Conservation (phyloP, 345 rosid genomes). For the Kernera saxatilis region DNA sequence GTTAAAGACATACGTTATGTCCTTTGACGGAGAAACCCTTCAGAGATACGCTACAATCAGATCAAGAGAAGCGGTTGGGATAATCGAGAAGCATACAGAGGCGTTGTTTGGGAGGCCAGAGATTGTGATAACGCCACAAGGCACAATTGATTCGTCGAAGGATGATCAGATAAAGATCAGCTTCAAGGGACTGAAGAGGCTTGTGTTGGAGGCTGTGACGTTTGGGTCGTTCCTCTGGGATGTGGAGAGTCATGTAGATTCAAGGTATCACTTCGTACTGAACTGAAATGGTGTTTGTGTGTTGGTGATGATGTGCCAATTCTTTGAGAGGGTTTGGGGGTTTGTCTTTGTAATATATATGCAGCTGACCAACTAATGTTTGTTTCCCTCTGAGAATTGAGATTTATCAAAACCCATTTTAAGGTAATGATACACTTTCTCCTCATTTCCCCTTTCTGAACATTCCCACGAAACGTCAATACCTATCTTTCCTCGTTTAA, state of each 20-base stretch:
- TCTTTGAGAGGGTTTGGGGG: constrained; percentile 6
- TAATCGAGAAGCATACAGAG: constrained; percentile 95
- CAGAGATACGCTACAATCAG: constrained; percentile 82
- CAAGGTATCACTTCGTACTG: constrained; percentile 85
- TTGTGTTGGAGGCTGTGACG: constrained; percentile 93
- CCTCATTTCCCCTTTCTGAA: too few relatives aligned
- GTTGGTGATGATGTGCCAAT: neutral
- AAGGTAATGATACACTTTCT: neutral
- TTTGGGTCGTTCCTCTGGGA: constrained; percentile 99
- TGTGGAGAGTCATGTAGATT: constrained; percentile 86
- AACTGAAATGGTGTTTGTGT: constrained; percentile 37
- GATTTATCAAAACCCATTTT: neutral
- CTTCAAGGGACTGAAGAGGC: constrained; percentile 75
- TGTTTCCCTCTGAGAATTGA: neutral
- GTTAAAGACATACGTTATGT: constrained; percentile 76
- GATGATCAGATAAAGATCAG: constrained; percentile 71
- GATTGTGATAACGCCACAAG: constrained; percentile 68
- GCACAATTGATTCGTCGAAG: constrained; percentile 64
- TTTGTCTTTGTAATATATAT: constrained; percentile 20
- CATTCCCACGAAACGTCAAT: too few relatives aligned
- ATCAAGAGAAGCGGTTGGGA: constrained; percentile 83
- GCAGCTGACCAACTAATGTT: constrained; percentile 1
- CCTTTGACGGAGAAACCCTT: constrained; percentile 89
- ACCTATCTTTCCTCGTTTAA: too few relatives aligned
- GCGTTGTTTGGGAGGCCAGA: constrained; percentile 94